A percentile compares a stretch with the other conserved stretches of the same genome.
Evolutionary conservation across 2,329 filamentous ascomycete genomes (phyloP).

Genomic region (Fusarium euwallaceae): DNA sequence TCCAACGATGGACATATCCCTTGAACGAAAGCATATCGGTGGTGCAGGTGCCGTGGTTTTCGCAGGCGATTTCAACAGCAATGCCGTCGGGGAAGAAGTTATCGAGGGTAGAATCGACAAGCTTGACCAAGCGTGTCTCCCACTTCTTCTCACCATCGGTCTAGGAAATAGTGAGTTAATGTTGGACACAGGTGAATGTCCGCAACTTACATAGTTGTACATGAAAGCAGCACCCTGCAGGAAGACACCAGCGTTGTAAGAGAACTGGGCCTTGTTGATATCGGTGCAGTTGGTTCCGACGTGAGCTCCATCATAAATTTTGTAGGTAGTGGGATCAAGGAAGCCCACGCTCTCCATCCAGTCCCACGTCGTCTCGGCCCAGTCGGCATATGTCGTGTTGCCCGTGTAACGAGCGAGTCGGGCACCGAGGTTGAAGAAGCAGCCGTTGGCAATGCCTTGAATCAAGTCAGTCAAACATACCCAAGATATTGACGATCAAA

Average conservation of each 20-base stretch:
- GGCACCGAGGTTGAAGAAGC: conserved; percentile 75
- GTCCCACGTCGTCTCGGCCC: conserved; percentile 73
- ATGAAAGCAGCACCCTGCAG: conserved; percentile 72
- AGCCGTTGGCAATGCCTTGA: conserved; percentile 68
- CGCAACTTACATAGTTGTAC: conserved; percentile 67
- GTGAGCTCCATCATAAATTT: conserved; percentile 71
- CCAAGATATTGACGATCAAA: too few species aligned
- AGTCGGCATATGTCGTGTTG: conserved; percentile 74
- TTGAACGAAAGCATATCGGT: conserved; percentile 75
- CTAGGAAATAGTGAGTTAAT: conserved; percentile 45
- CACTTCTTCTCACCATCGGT: conserved; percentile 65
- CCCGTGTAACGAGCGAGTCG: conserved; percentile 78
- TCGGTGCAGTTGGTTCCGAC: conserved; percentile 66
- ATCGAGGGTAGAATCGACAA: conserved; percentile 53
- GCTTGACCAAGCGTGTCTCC: conserved; percentile 61
- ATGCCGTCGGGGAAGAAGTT: conserved; percentile 68
- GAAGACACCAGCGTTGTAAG: conserved; percentile 71
- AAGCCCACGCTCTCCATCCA: conserved; percentile 70
- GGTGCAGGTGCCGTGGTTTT: conserved; percentile 67
- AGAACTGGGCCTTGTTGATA: conserved; percentile 69
- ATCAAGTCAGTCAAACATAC: conserved; percentile 1
- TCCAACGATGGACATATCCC: conserved; percentile 70
- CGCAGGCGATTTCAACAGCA: conserved; percentile 73
- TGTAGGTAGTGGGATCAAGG: conserved; percentile 70
- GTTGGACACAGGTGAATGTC: background rate